Conservation (phyloP, 768 basidiomycete species). For the Panaeolus cyanescens region DNA sequence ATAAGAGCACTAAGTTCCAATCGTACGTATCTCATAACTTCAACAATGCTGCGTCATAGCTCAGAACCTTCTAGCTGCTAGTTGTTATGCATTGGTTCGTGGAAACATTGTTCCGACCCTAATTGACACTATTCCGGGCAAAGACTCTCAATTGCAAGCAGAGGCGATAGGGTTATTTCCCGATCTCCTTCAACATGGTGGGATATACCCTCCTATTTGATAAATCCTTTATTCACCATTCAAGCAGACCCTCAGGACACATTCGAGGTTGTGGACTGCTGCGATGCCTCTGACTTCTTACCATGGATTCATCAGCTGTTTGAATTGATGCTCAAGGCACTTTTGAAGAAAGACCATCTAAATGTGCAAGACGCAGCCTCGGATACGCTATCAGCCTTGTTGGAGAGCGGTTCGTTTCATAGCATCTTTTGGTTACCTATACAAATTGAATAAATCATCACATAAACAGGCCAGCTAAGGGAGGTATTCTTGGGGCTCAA, state of each 20-base stretch:
- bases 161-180: conserved; percentile 3
- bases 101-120: conserved; percentile 9
- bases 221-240: not conserved
- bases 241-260: not conserved
- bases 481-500: conserved; percentile 8
- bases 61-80: not conserved
- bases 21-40: not conserved
- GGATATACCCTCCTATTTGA: not conserved
- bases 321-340: conserved; percentile 8
- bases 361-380: conserved; percentile 12
- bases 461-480: conserved; percentile 9
- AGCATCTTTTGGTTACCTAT: no score
- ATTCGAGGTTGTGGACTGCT: not conserved
- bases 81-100: conserved; percentile 9
- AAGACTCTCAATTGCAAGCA: conserved; percentile 12
- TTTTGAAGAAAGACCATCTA: conserved; percentile 12
- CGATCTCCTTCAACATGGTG: conserved; percentile 6
- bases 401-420: conserved; percentile 6
- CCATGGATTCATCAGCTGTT: conserved; percentile 15
- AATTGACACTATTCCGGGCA: conserved; percentile 10
- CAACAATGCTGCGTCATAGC: not conserved
- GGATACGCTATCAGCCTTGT: conserved; percentile 1
- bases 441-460: no score
- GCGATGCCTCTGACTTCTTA: conserved; percentile 1
- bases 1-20: conserved; percentile 5